Evolutionary conservation across 495 filamentous ascomycete species (phyloP).

Genomic region (Lasiosphaeriaceae sp.): DNA sequence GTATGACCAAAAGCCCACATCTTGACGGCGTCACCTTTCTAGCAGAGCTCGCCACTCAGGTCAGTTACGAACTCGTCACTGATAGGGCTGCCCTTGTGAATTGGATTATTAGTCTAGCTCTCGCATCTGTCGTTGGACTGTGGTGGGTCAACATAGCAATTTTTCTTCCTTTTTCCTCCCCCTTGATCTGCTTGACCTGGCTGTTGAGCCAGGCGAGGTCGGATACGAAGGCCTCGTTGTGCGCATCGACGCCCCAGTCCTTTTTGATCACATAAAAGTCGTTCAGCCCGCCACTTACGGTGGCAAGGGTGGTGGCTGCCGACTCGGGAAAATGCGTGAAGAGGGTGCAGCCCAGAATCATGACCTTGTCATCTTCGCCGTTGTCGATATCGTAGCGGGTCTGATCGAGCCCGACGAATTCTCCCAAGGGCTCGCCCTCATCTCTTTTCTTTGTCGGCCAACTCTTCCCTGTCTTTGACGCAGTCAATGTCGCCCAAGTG

Average conservation of each 20-base stretch:
- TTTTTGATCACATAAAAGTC: conserved; percentile 46
- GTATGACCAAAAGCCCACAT: conserved; percentile 59
- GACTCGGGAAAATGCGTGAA: conserved; percentile 37
- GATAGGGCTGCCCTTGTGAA: conserved; percentile 38
- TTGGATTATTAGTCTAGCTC: conserved; percentile 33
- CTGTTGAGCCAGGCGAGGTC: conserved; percentile 52
- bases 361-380: conserved; percentile 11
- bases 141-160: conserved; percentile 53
- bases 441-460: conserved; percentile 38
- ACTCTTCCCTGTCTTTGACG: conserved; percentile 31
- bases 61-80: conserved; percentile 46
- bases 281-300: conserved; percentile 34
- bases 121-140: conserved; percentile 38
- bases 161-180: conserved; percentile 22
- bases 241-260: conserved; percentile 44
- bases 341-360: conserved; percentile 39
- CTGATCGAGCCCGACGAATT: conserved; percentile 44
- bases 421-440: conserved; percentile 29
- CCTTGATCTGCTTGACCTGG: conserved; percentile 36
- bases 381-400: conserved; percentile 29
- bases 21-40: conserved; percentile 37
- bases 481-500: conserved; percentile 57
- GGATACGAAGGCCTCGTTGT: conserved; percentile 34
- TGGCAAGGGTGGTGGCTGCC: conserved; percentile 17
- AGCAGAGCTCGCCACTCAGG: conserved; percentile 42